phyloP scores from a whole-genome alignment of 2,329 filamentous ascomycete genomes.

The Tolypocladium ophioglossoides region DNA sequence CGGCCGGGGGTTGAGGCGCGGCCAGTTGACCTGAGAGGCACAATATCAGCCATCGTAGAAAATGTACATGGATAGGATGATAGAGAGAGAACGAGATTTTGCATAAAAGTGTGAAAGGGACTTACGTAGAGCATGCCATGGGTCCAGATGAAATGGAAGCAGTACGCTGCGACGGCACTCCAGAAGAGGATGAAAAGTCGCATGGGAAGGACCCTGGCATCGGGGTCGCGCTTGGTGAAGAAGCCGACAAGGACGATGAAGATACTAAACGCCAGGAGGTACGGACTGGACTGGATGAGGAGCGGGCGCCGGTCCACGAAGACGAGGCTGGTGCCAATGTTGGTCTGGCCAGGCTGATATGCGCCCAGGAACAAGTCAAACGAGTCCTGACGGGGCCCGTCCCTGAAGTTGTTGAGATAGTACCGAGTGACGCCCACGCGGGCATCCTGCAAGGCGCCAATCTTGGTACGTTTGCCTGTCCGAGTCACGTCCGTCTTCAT shows the following conservation, averaged over 20 bases:
- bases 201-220: constrained; percentile 69
- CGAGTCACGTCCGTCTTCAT: constrained; percentile 97
- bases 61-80: background rate
- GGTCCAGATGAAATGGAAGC: constrained; percentile 62
- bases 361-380: constrained; percentile 89
- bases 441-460: constrained; percentile 75
- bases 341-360: constrained; percentile 65
- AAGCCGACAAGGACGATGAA: constrained; percentile 72
- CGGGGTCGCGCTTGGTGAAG: constrained; percentile 61
- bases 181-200: constrained; percentile 76
- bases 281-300: constrained; percentile 87
- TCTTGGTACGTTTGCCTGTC: constrained; percentile 79
- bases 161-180: constrained; percentile 59
- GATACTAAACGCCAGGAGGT: constrained; percentile 73
- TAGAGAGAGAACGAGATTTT: background rate
- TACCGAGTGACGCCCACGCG: constrained; percentile 86
- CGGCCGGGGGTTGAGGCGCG: constrained; percentile 81
- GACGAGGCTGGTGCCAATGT: constrained; percentile 59
- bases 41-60: background rate
- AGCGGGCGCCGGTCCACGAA: constrained; percentile 81
- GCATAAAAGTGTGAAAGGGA: constrained; percentile 13
- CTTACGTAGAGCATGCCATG: constrained; percentile 94
- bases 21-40: constrained; percentile 80
- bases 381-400: constrained; percentile 88
- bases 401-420: constrained; percentile 85